Percentiles rank a stretch among this genome's conserved stretches.
Conservation (phyloP, 1,139 yeast genomes). For the Candida glucosophila region DNA sequence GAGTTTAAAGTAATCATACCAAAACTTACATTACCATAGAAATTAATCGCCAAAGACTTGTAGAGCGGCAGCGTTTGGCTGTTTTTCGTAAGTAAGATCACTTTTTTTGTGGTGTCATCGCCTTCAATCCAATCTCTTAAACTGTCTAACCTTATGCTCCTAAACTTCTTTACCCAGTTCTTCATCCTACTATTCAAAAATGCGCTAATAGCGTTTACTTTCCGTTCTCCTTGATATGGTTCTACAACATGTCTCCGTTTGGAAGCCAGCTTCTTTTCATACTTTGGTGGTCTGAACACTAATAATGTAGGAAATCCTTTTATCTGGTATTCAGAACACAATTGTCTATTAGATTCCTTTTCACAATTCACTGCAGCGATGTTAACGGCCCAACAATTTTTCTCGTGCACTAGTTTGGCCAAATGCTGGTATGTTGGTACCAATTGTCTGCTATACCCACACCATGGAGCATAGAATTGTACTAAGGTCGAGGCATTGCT, state of each 20-base stretch:
- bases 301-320: constrained; percentile 77
- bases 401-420: constrained; percentile 45
- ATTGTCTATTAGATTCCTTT: constrained; percentile 48
- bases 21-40: constrained; percentile 29
- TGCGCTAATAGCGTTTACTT: constrained; percentile 48
- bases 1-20: constrained; percentile 14
- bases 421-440: constrained; percentile 52
- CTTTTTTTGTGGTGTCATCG: constrained; percentile 15
- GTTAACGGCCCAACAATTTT: constrained; percentile 48
- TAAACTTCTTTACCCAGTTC: constrained; percentile 57
- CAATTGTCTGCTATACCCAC: constrained; percentile 67
- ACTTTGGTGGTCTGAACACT: constrained; percentile 77
- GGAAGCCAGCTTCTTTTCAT: constrained; percentile 12
- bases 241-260: constrained; percentile 49
- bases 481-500: constrained; percentile 78
- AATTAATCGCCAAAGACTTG: constrained; percentile 73
- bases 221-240: constrained; percentile 62
- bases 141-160: constrained; percentile 14
- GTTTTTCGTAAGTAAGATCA: constrained; percentile 39
- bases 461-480: constrained; percentile 97
- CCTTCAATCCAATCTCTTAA: constrained; percentile 21
- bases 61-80: constrained; percentile 49
- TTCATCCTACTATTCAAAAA: constrained; percentile 57
- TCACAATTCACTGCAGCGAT: constrained; percentile 90
- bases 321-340: constrained; percentile 62